Evolutionary conservation across 148 eudicot genomes (phyloP).

Genomic region (Fagopyrum esculentum): DNA sequence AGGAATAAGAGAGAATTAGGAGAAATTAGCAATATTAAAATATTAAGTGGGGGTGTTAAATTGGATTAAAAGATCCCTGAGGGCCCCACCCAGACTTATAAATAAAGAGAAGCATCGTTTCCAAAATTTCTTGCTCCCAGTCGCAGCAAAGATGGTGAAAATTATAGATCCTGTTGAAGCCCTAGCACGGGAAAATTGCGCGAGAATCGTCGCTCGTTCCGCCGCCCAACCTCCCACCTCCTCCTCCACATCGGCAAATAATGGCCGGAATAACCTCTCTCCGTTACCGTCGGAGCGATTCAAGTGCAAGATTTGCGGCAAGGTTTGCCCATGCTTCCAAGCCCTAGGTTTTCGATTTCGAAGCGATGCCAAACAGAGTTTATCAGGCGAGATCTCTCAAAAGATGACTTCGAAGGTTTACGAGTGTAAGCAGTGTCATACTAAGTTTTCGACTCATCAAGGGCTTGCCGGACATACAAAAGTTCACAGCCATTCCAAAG

Average conservation of each 20-base stretch:
- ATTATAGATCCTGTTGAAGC: neutral
- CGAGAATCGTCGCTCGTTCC: neutral
- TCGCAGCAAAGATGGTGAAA: neutral
- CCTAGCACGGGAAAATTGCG: neutral
- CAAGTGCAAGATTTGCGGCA: conserved; percentile 30
- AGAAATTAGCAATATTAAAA: too few relatives aligned
- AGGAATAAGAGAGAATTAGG: too few relatives aligned
- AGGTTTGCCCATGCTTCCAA: conserved; percentile 26
- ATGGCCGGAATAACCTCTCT: neutral
- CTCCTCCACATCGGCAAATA: neutral
- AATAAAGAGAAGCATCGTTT: neutral
- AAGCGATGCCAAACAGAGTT: conserved; percentile 25
- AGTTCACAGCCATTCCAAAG: conserved; percentile 12
- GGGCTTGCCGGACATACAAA: conserved; percentile 35
- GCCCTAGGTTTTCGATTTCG: conserved; percentile 35
- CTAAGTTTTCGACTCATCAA: conserved; percentile 23
- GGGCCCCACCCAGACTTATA: neutral
- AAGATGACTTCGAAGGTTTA: conserved; percentile 17
- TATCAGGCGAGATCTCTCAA: neutral
- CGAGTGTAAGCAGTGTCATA: conserved; percentile 26
- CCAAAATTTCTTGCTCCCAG: neutral
- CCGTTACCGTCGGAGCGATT: neutral
- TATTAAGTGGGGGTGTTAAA: too few relatives aligned
- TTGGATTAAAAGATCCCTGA: neutral
- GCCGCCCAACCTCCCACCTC: neutral